A percentile compares a stretch with the other conserved stretches of the same genome.
Evolutionary conservation across 805 yeast species (phyloP).

Genomic region (Naumovozyma dairenensis): DNA sequence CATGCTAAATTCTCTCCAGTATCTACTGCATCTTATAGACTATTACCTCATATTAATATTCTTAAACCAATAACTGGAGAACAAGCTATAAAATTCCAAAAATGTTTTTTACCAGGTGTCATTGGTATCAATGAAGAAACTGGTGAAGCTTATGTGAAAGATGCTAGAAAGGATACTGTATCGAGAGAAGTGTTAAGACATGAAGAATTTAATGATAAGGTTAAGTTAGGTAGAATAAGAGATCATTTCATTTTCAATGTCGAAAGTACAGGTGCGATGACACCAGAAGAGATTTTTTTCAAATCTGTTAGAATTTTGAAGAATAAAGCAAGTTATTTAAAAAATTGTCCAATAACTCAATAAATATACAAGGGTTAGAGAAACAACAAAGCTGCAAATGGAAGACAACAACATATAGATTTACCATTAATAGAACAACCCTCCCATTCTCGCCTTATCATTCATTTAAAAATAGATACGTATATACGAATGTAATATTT

Average conservation of each 20-base stretch:
- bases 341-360: conserved; percentile 67
- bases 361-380: too few relatives aligned
- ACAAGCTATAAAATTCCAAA: conserved; percentile 68
- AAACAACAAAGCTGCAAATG: too few relatives aligned
- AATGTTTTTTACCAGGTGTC: conserved; percentile 91
- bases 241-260: conserved; percentile 92
- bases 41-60: conserved; percentile 80
- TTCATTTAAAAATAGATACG: too few relatives aligned
- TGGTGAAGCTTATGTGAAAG: conserved; percentile 71
- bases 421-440: too few relatives aligned
- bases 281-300: conserved; percentile 91
- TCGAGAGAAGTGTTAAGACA: conserved; percentile 94
- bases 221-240: conserved; percentile 81
- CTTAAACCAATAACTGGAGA: conserved; percentile 63
- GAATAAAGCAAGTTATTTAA: conserved; percentile 73
- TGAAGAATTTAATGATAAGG: conserved; percentile 80
- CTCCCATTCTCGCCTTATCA: too few relatives aligned
- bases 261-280: conserved; percentile 94
- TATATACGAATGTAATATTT: too few relatives aligned
- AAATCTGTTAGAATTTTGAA: conserved; percentile 79
- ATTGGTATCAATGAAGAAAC: conserved; percentile 52
- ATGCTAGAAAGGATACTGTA: conserved; percentile 91
- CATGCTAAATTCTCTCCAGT: conserved; percentile 98
- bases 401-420: too few relatives aligned
- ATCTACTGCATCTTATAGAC: conserved; percentile 89